phyloP scores from a whole-genome alignment of 2,329 filamentous ascomycete species.

The Pseudocercospora pini-densiflorae region DNA sequence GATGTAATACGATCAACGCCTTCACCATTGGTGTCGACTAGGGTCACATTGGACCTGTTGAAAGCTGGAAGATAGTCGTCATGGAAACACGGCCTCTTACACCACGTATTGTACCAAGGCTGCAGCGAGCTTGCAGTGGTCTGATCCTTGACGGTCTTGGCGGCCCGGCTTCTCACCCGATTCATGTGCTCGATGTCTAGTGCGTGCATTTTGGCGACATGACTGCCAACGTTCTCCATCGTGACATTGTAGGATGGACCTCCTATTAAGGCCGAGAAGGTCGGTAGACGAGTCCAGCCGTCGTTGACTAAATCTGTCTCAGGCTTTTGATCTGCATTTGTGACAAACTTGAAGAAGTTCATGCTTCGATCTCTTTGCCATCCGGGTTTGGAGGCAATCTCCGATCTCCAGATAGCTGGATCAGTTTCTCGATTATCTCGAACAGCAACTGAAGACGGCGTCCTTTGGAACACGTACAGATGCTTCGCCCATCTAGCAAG shows the following conservation, averaged over 20 bases:
- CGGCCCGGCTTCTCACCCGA: constrained; percentile 52
- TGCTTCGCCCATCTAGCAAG: constrained; percentile 45
- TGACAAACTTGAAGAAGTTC: constrained; percentile 51
- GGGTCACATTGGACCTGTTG: constrained; percentile 62
- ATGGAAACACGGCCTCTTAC: constrained; percentile 61
- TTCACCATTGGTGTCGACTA: constrained; percentile 63
- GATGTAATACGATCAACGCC: constrained; percentile 55
- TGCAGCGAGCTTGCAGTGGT: constrained; percentile 59
- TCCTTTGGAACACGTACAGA: constrained; percentile 52
- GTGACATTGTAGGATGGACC: constrained; percentile 41
- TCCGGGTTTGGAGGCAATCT: constrained; percentile 44
- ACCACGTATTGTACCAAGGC: constrained; percentile 65
- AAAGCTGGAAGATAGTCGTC: constrained; percentile 54
- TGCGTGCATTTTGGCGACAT: constrained; percentile 45
- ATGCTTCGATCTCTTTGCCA: constrained; percentile 55
- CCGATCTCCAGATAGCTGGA: constrained; percentile 45
- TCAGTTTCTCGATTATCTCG: constrained; percentile 48
- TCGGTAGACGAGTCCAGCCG: constrained; percentile 17
- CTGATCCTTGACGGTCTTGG: constrained; percentile 58
- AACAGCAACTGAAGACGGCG: constrained; percentile 44
- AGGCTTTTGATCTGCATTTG: constrained; percentile 40
- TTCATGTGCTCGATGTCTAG: constrained; percentile 52
- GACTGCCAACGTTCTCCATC: constrained; percentile 44
- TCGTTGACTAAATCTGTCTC: constrained; percentile 50
- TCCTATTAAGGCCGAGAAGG: constrained; percentile 43